Conservation (phyloP, 139 green algal genomes). For the Chlamydomonas sp. region DNA sequence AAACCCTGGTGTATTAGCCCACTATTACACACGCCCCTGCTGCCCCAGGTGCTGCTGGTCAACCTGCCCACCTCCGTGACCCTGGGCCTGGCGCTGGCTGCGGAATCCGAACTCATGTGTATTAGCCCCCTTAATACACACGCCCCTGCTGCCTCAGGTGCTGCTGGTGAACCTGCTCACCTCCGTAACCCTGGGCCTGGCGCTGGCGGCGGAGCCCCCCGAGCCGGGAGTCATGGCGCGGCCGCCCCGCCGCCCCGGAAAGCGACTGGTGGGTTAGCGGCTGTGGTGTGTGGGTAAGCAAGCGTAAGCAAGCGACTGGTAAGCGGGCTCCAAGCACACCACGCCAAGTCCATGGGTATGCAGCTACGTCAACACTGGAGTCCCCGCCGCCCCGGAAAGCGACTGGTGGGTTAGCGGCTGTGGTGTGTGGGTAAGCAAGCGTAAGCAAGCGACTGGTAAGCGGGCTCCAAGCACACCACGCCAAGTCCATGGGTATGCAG, state of each 20-base stretch:
- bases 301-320: too few relatives aligned
- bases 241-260: conserved; percentile 9
- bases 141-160: too few relatives aligned
- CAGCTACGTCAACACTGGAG: too few relatives aligned
- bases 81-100: conserved; percentile 28
- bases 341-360: too few relatives aligned
- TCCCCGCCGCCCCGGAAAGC: conserved; percentile 13
- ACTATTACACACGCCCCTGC: too few relatives aligned
- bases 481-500: too few relatives aligned
- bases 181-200: conserved; percentile 19
- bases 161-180: conserved; percentile 4
- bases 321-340: neutral
- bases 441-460: neutral
- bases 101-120: too few relatives aligned
- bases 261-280: neutral
- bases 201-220: conserved; percentile 30
- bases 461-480: too few relatives aligned
- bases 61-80: neutral
- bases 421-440: too few relatives aligned
- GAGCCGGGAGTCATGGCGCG: conserved; percentile 13
- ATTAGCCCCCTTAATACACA: too few relatives aligned
- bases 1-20: too few relatives aligned
- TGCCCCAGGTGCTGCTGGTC: conserved; percentile 7
- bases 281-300: too few relatives aligned
- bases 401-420: neutral